phyloP scores from a whole-genome alignment of 768 basidiomycete species.

The Phylloporus arenicola region DNA sequence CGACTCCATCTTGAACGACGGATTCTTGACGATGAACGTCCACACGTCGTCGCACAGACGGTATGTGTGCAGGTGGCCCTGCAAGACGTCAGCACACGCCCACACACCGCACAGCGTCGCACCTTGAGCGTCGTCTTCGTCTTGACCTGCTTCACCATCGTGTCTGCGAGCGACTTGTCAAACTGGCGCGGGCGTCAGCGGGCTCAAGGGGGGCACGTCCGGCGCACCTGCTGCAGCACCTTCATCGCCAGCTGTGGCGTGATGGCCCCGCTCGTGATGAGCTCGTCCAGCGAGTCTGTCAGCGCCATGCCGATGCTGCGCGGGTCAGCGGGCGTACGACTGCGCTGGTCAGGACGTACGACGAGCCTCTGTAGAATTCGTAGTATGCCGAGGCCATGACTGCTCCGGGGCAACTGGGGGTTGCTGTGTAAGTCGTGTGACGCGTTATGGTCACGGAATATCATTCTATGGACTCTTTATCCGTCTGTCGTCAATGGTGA shows the following conservation, averaged over 20 bases:
- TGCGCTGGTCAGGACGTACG: slow-evolving; percentile 47
- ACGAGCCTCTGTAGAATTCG: slow-evolving; percentile 88
- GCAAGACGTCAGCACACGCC: slow-evolving; percentile 7
- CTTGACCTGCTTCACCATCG: slow-evolving; percentile 90
- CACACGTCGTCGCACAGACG: slow-evolving; percentile 94
- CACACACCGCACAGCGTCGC: slow-evolving; percentile 13
- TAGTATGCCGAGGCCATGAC: slow-evolving; percentile 81
- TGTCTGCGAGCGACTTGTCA: slow-evolving; percentile 92
- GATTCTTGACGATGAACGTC: slow-evolving; percentile 96
- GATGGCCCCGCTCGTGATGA: slow-evolving; percentile 94
- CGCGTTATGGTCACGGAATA: background rate
- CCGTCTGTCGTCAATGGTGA: slow-evolving; percentile 12
- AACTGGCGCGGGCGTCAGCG: slow-evolving; percentile 51
- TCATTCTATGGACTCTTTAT: no score
- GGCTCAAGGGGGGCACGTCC: background rate
- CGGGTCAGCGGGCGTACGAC: background rate
- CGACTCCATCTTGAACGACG: slow-evolving; percentile 92
- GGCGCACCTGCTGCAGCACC: slow-evolving; percentile 85
- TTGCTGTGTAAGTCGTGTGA: background rate
- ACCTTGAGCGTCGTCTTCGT: slow-evolving; percentile 92
- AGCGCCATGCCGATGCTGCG: slow-evolving; percentile 92
- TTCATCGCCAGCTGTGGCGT: slow-evolving; percentile 99
- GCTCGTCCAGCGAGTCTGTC: slow-evolving; percentile 96
- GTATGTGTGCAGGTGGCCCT: slow-evolving; percentile 92
- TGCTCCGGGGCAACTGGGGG: no score